phyloP scores from a whole-genome alignment of 2,329 filamentous ascomycete genomes.

The Lasiodiplodia theobromae region DNA sequence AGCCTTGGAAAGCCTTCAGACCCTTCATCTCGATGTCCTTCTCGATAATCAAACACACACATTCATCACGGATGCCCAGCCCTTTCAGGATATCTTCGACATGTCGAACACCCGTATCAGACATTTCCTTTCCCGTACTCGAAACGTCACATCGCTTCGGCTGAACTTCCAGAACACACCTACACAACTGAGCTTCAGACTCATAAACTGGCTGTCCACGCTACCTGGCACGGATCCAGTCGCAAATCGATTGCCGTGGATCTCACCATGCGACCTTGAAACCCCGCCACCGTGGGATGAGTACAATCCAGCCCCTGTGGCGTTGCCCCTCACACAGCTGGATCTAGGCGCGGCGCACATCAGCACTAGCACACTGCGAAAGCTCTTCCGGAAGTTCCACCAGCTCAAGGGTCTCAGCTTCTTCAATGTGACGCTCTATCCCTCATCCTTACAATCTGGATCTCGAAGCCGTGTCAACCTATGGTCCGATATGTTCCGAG shows the following conservation, averaged over 20 bases:
- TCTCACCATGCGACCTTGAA: not conserved
- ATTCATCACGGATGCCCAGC: not conserved
- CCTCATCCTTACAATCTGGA: not conserved
- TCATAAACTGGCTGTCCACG: not conserved
- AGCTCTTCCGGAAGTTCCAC: not conserved
- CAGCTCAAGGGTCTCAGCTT: not conserved
- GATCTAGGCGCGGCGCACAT: not conserved
- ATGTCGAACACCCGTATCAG: conserved; percentile 35
- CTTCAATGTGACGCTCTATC: not conserved
- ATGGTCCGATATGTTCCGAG: not conserved
- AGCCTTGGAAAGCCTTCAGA: conserved; percentile 56
- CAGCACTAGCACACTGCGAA: not conserved
- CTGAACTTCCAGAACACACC: conserved; percentile 54
- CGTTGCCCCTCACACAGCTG: not conserved
- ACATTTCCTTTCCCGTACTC: conserved; percentile 50
- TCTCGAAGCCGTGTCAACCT: not conserved
- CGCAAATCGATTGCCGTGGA: not conserved
- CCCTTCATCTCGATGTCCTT: conserved; percentile 53
- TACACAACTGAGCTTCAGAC: not conserved
- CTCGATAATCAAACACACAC: not conserved
- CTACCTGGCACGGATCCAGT: not conserved
- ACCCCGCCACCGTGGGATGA: not conserved
- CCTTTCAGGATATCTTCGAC: conserved; percentile 1
- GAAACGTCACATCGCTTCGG: conserved; percentile 60
- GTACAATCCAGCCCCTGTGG: not conserved